phyloP scores from a whole-genome alignment of 2,329 filamentous ascomycete species.

The Fusarium sacchari region DNA sequence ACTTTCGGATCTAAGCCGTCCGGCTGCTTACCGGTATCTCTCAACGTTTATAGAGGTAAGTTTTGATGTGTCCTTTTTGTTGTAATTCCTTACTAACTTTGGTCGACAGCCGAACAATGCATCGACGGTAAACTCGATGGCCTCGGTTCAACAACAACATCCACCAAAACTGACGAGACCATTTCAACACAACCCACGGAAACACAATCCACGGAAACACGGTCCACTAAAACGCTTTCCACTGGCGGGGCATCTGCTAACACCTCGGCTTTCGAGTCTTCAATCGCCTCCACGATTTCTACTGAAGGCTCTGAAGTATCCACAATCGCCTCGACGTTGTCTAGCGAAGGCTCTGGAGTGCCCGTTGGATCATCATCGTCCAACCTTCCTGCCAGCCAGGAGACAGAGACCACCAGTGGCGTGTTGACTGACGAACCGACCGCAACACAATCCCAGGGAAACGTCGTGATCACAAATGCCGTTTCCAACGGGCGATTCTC shows the following conservation, averaged over 20 bases:
- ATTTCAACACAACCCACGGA: neutral
- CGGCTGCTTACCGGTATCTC: neutral
- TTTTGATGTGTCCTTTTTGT: rapidly evolving
- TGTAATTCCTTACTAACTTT: neutral
- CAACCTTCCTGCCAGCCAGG: neutral
- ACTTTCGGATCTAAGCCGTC: neutral
- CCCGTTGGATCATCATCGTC: neutral
- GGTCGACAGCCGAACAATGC: neutral
- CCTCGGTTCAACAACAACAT: neutral
- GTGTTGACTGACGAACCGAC: neutral
- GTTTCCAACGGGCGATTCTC: neutral
- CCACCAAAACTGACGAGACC: neutral
- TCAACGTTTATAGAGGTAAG: neutral
- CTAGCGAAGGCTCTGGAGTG: neutral
- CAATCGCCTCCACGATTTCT: neutral
- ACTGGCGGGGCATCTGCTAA: neutral
- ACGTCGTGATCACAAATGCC: neutral
- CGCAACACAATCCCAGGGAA: neutral
- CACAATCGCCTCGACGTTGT: neutral
- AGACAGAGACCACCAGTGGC: neutral
- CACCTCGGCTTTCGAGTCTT: too few relatives aligned
- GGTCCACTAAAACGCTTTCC: neutral
- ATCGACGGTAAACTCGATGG: neutral
- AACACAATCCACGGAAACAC: neutral
- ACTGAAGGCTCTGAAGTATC: neutral